These are phyloP conservation scores for Zygnema circumcarinatum DNA, from an alignment of 139 green algal genomes.

Conservation along the genomic window DNA sequence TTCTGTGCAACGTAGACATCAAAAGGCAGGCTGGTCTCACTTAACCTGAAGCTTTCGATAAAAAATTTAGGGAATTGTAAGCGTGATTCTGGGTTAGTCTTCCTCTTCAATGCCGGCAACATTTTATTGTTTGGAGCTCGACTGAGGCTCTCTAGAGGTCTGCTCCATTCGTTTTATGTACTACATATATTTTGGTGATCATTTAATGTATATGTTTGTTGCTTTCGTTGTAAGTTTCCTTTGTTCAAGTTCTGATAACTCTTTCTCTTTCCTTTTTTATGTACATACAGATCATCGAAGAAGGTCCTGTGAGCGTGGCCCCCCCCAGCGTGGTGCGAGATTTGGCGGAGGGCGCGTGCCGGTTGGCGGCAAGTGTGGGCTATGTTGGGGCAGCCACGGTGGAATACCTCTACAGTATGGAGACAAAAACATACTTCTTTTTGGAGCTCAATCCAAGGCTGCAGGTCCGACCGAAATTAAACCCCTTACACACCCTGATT, in stretches of 20 bases:
- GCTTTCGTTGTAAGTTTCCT: no score
- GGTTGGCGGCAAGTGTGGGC: slow-evolving; percentile 71
- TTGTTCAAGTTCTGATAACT: no score
- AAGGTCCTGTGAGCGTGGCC: slow-evolving; percentile 85
- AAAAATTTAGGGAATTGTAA: not conserved
- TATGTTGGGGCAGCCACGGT: slow-evolving; percentile 95
- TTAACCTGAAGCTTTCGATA: not conserved
- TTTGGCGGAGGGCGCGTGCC: slow-evolving; percentile 82
- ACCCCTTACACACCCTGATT: slow-evolving; percentile 51
- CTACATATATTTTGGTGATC: no score
- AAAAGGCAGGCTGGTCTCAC: slow-evolving; percentile 82
- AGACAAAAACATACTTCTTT: slow-evolving; percentile 89
- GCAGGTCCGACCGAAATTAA: slow-evolving; percentile 67
- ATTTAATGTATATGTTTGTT: no score
- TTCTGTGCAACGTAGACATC: slow-evolving; percentile 92
- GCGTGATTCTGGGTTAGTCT: no score
- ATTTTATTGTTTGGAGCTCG: no score
- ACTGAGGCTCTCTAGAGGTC: no score
- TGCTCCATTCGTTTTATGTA: no score
- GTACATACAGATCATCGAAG: slow-evolving; percentile 91
- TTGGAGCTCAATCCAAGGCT: slow-evolving; percentile 97
- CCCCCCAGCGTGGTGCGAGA: slow-evolving; percentile 38
- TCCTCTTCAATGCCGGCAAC: no score
- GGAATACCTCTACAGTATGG: slow-evolving; percentile 93
- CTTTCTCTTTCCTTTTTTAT: no score